Conservation (phyloP, 108 stramenopile species). For the Nitzschia sp. region DNA sequence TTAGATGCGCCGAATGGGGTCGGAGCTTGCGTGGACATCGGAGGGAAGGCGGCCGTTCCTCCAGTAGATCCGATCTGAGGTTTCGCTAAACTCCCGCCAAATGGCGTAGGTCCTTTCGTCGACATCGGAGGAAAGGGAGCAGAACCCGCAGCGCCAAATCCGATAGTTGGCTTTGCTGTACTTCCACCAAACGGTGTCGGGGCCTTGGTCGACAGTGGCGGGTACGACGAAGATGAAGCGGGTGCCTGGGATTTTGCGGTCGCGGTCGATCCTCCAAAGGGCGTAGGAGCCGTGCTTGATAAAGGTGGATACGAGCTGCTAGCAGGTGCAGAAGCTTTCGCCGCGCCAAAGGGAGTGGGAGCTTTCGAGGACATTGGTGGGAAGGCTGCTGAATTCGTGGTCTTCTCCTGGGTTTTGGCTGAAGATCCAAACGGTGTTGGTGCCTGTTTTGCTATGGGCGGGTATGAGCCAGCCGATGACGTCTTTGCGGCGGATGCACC, state of each 20-base stretch:
- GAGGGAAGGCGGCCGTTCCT: constrained; percentile 32
- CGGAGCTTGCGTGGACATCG: constrained; percentile 50
- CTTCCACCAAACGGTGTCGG: constrained; percentile 34
- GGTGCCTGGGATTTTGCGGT: not conserved
- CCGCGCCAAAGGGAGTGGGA: constrained; percentile 39
- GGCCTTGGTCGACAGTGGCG: constrained; percentile 55
- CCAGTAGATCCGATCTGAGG: not conserved
- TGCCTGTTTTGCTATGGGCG: constrained; percentile 57
- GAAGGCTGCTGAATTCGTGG: too few relatives aligned
- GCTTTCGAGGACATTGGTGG: constrained; percentile 60
- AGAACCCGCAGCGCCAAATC: not conserved
- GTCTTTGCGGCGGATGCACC: constrained; percentile 13
- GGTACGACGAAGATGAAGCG: constrained; percentile 13
- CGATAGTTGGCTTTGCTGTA: too few relatives aligned
- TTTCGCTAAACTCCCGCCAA: not conserved
- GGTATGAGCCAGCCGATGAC: constrained; percentile 33
- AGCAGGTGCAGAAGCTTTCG: not conserved
- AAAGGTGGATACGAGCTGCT: constrained; percentile 46
- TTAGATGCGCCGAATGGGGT: constrained; percentile 45
- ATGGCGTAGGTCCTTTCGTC: too few relatives aligned
- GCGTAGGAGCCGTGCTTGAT: constrained; percentile 40
- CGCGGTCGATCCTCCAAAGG: constrained; percentile 20
- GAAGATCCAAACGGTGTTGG: constrained; percentile 38
- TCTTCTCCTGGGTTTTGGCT: too few relatives aligned
- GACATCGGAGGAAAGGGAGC: too few relatives aligned